phyloP scores from a whole-genome alignment of 176 grass and related monocot species.

The Ampelocalamus luodianensis region DNA sequence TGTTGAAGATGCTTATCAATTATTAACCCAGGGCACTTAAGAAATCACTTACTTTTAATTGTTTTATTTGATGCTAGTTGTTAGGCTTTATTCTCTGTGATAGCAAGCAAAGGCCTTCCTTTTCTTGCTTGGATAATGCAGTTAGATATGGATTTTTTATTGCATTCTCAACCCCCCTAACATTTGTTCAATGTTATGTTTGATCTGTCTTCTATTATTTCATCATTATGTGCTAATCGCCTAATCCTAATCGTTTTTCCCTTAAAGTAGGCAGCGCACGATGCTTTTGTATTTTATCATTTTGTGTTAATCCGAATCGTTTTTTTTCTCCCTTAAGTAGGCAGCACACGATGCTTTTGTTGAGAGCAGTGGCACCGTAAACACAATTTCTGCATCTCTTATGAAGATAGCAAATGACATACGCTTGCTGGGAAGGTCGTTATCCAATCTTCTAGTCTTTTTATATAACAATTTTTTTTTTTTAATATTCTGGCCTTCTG shows the following conservation, averaged over 20 bases:
- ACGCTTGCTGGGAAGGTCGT: conserved; percentile 87
- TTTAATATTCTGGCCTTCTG: conserved; percentile 2
- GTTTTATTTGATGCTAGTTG: conserved; percentile 4
- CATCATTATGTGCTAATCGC: neutral
- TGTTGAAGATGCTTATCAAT: neutral
- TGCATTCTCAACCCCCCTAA: neutral
- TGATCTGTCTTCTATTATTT: conserved; percentile 25
- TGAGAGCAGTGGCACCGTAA: conserved; percentile 85
- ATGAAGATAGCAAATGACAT: conserved; percentile 99
- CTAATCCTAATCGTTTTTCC: conserved; percentile 15
- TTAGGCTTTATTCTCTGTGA: conserved; percentile 14
- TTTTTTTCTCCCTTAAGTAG: conserved; percentile 47
- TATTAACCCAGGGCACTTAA: neutral
- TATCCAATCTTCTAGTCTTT: conserved; percentile 6
- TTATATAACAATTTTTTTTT: neutral
- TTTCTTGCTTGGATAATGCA: conserved; percentile 16
- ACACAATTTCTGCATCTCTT: conserved; percentile 93
- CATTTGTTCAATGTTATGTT: neutral
- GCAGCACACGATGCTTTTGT: conserved; percentile 99
- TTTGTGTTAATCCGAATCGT: neutral
- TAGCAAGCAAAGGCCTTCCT: conserved; percentile 15
- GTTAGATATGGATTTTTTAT: conserved; percentile 4
- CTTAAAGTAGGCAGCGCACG: conserved; percentile 76
- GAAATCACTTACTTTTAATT: neutral
- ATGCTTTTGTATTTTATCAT: conserved; percentile 76